Conservation (phyloP, 805 yeast species). For the Deakozyma indianensis region DNA sequence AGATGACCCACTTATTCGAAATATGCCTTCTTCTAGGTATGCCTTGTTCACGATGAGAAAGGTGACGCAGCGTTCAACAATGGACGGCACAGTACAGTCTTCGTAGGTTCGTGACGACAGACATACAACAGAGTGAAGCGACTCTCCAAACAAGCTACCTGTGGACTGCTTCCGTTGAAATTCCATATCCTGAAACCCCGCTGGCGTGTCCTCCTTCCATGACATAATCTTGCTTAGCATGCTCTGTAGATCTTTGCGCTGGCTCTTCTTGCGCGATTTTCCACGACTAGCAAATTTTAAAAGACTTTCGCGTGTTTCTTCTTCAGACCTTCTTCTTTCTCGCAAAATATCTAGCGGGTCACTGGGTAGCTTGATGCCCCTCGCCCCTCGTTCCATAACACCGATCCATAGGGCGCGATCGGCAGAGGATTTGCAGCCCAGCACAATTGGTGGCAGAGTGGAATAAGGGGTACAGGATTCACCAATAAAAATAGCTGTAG, state of each 20-base stretch:
- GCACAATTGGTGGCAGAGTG: neutral
- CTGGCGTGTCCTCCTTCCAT: neutral
- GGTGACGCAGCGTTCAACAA: slow-evolving; percentile 58
- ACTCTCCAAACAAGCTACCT: neutral
- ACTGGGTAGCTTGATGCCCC: neutral
- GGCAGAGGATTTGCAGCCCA: neutral
- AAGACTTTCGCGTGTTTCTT: neutral
- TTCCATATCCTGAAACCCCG: neutral
- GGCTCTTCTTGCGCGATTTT: neutral
- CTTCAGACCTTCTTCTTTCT: neutral
- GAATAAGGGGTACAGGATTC: neutral
- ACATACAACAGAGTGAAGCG: neutral
- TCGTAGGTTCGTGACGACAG: slow-evolving; percentile 16
- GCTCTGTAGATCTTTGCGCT: neutral
- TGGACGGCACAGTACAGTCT: slow-evolving; percentile 45
- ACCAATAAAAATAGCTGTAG: neutral
- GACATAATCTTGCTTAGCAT: neutral
- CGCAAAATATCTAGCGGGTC: neutral
- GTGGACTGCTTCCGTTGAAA: too few species aligned
- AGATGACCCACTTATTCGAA: slow-evolving; percentile 80
- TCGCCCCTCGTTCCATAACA: too few species aligned
- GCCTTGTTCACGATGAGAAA: slow-evolving; percentile 56
- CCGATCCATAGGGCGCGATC: neutral
- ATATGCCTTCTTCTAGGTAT: slow-evolving; percentile 76
- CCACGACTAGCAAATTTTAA: neutral